Conservation (phyloP, 192 early-diverging fungal genomes). For the Obelidium mucronatum region DNA sequence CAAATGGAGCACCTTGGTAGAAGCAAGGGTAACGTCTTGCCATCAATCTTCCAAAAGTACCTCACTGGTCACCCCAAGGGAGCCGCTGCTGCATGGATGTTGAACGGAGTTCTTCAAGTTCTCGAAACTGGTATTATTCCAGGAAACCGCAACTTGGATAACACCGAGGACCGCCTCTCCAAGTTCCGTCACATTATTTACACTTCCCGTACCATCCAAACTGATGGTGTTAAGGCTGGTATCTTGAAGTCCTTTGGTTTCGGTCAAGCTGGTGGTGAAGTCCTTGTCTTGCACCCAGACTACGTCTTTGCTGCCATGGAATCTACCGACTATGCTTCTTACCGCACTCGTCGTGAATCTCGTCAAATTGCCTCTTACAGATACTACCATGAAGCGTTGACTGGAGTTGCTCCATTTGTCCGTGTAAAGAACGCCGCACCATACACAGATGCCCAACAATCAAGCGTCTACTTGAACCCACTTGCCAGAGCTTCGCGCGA, state of each 20-base stretch:
- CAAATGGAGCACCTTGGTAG: constrained; percentile 90
- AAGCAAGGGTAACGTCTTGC: constrained; percentile 78
- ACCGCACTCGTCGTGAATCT: constrained; percentile 69
- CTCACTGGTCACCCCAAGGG: constrained; percentile 98
- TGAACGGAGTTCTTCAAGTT: constrained; percentile 89
- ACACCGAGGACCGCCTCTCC: constrained; percentile 76
- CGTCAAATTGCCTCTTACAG: constrained; percentile 86
- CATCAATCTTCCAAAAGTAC: constrained; percentile 89
- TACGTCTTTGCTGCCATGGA: constrained; percentile 80
- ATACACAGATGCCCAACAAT: constrained; percentile 83
- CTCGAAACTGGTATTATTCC: constrained; percentile 87
- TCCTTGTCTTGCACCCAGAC: constrained; percentile 87
- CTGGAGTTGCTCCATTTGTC: constrained; percentile 81
- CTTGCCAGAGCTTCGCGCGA: constrained; percentile 83
- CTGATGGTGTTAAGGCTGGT: constrained; percentile 88
- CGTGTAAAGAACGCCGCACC: constrained; percentile 87
- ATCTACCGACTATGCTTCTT: constrained; percentile 72
- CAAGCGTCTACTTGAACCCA: constrained; percentile 87
- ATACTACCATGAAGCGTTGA: constrained; percentile 89
- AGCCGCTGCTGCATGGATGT: constrained; percentile 96
- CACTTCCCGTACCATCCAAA: constrained; percentile 85
- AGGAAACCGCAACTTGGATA: constrained; percentile 92
- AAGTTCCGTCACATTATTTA: constrained; percentile 84
- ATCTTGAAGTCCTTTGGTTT: constrained; percentile 95
- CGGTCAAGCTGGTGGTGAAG: constrained; percentile 93